Evolutionary conservation across 805 yeast species (phyloP).

Genomic region (Yarrowia bubula): DNA sequence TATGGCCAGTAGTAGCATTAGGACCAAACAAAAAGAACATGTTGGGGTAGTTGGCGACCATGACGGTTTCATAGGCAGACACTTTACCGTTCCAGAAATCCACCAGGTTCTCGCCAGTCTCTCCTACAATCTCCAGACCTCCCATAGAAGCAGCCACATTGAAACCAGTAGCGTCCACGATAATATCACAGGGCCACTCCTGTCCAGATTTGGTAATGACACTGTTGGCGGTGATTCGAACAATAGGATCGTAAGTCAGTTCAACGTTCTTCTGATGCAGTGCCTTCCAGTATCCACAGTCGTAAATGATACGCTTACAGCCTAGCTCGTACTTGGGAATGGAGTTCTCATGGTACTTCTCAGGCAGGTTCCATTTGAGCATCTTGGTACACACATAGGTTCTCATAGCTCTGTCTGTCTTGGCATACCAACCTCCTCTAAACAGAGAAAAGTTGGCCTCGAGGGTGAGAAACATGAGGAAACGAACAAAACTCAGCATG

Average conservation of each 20-base stretch:
- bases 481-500: conserved; percentile 21
- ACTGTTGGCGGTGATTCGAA: conserved; percentile 17
- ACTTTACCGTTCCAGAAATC: conserved; percentile 16
- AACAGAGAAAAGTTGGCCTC: conserved; percentile 28
- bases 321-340: conserved; percentile 30
- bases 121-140: conserved; percentile 25
- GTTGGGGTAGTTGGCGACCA: conserved; percentile 30
- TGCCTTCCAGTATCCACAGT: conserved; percentile 29
- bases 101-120: conserved; percentile 26
- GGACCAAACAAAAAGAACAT: conserved; percentile 31
- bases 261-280: conserved; percentile 27
- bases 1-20: conserved; percentile 31
- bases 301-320: conserved; percentile 30
- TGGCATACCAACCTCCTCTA: conserved; percentile 15
- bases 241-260: conserved; percentile 29
- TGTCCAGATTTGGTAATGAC: conserved; percentile 30
- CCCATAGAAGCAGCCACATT: conserved; percentile 24
- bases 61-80: conserved; percentile 30
- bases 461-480: conserved; percentile 27
- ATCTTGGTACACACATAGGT: conserved; percentile 1
- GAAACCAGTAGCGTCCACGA: conserved; percentile 32
- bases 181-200: conserved; percentile 30
- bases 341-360: conserved; percentile 15
- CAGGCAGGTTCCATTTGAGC: not conserved
- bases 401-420: not conserved